Percentiles rank a stretch among this genome's conserved stretches.
phyloP scores from a whole-genome alignment of 768 basidiomycete genomes.

The Amanita fuliginea region DNA sequence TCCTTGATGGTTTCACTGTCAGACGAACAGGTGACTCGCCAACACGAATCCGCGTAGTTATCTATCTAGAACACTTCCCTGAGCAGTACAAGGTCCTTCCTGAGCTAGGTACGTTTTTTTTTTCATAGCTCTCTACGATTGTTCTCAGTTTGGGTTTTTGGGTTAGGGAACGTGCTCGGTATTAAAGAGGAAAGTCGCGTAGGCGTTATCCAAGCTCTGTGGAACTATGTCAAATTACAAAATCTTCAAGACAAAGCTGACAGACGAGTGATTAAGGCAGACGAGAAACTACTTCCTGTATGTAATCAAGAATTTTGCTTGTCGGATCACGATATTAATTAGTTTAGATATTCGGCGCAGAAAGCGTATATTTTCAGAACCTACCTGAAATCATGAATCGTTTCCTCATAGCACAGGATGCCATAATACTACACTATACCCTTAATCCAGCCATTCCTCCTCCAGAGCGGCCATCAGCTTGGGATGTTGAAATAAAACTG shows the following conservation, averaged over 20 bases:
- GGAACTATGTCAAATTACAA: constrained; percentile 87
- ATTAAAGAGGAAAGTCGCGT: constrained; percentile 79
- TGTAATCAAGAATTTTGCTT: constrained; percentile 9
- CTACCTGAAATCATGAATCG: constrained; percentile 82
- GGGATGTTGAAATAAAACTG: constrained; percentile 82
- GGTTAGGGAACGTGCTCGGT: constrained; percentile 45
- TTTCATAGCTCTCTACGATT: neutral
- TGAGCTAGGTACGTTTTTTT: constrained; percentile 49
- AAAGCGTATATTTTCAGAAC: constrained; percentile 64
- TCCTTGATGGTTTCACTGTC: constrained; percentile 81
- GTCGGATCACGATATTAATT: neutral
- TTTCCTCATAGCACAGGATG: constrained; percentile 66
- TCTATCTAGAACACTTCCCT: constrained; percentile 80
- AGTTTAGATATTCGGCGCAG: constrained; percentile 57
- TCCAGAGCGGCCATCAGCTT: constrained; percentile 65
- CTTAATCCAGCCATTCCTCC: constrained; percentile 52
- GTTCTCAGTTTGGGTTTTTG: constrained; percentile 1
- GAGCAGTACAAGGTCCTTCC: constrained; percentile 75
- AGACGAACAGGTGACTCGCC: constrained; percentile 70
- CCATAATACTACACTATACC: constrained; percentile 69
- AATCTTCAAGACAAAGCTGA: constrained; percentile 78
- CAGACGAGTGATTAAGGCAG: constrained; percentile 55
- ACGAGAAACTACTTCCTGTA: constrained; percentile 59
- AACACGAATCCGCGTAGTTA: constrained; percentile 71
- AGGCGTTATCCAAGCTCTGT: constrained; percentile 72